Base-by-base conservation (phyloP, 176 grass and related monocot species). In the Areca catechu region DNA sequence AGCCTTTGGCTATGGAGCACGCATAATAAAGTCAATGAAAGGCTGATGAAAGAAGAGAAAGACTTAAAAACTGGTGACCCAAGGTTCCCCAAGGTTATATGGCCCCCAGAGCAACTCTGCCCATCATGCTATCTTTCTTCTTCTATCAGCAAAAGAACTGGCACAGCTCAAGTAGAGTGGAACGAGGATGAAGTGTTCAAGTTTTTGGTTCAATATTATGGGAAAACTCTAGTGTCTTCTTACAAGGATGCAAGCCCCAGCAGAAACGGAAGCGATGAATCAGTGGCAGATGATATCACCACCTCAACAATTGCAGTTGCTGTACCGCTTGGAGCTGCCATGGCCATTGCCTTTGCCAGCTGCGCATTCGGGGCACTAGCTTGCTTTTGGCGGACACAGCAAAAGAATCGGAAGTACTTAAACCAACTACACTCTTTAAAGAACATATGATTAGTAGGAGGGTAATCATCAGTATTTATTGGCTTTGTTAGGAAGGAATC, bases 321-420 rank as follows among this genome's bases (percentile, higher is more conserved):
- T 25, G 87, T 97, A 18, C 84, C 83, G 1, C 62, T 91, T 22
- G 87, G 87, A 74, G 93, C 93, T 55, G 93, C 93, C 22, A 70
- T 97, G 54, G 87, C 83, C 24, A 77, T 97, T 29, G 93, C 93
- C 0, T 4, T 82, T 70, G 87, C 84, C 21, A 97, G 87, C 62
- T 82, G 84, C 68, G 79, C 72, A 72, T 97, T 97, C 78, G 93
- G 93, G 48, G 87, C 78, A 24, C 56, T 97, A 19, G 93, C 93
- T 50, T 97, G 93, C 72, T 85, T 97, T 69, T 97, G 93, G 93
- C 78, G 93, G 60, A 61, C 93, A 18, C 87, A 97, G 52, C 87
- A 97, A 70, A 97, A 97, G 93, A 92, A 91, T 74, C 82, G 93
- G 84, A 97, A 97, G 93, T 97, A 97, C 78, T 88, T 62, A 69